A percentile compares a stretch with the other conserved stretches of the same genome.
Conservation (phyloP, 176 grass and related monocot genomes). For the Triticum monococcum region DNA sequence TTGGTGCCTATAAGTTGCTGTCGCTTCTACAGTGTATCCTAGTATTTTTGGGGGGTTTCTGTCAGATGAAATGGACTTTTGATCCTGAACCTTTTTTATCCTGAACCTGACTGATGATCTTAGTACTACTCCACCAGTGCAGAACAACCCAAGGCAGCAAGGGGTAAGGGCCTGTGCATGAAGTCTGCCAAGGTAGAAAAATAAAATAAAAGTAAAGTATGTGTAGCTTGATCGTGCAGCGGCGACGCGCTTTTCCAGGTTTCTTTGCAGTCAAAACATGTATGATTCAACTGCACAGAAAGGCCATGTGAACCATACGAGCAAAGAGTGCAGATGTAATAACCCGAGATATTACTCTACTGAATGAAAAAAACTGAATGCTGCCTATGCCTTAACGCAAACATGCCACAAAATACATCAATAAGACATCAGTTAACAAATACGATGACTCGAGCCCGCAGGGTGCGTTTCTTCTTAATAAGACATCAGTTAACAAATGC, state of each 20-base stretch:
- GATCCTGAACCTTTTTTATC: conserved; percentile 58
- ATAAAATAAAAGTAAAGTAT: background rate
- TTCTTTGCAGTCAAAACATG: background rate
- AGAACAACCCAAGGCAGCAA: conserved; percentile 75
- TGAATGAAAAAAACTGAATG: background rate
- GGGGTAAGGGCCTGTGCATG: conserved; percentile 86
- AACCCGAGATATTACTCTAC: background rate
- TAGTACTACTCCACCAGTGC: conserved; percentile 73
- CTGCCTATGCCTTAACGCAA: background rate
- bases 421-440: background rate
- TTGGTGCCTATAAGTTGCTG: background rate
- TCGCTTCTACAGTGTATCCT: background rate
- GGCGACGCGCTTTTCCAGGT: too few species aligned
- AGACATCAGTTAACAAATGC: too few species aligned
- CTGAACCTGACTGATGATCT: conserved; percentile 63
- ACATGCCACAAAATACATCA: background rate
- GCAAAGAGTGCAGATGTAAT: background rate
- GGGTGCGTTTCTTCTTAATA: too few species aligned
- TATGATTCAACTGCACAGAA: background rate
- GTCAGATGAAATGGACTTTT: conserved; percentile 39
- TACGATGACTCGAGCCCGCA: too few species aligned
- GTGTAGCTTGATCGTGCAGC: too few species aligned
- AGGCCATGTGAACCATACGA: background rate
- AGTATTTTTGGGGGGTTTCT: conserved; percentile 27
- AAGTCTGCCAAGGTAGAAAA: conserved; percentile 37